Conservation (phyloP, 768 basidiomycete genomes). For the Russula compacta region DNA sequence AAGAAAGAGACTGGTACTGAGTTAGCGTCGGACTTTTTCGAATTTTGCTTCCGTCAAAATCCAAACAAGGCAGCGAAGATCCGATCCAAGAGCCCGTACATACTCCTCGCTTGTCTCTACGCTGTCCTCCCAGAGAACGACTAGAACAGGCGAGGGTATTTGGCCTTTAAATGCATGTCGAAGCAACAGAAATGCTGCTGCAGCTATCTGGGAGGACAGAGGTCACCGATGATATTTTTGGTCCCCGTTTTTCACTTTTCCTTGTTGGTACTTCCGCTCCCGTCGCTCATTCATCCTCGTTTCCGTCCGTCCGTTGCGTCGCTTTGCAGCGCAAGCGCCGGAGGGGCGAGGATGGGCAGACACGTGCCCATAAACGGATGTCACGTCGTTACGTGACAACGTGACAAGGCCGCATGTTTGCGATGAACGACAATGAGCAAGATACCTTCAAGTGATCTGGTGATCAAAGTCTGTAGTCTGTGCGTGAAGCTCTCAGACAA, state of each 20-base stretch:
- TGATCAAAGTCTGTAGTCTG: slow-evolving; percentile 7
- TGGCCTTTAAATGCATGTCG: not conserved
- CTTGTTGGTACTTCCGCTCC: not conserved
- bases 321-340: not conserved
- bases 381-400: slow-evolving; percentile 16
- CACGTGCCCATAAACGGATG: slow-evolving; percentile 13
- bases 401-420: slow-evolving; percentile 14
- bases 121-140: not conserved
- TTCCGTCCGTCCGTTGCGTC: not conserved
- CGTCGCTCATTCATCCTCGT: slow-evolving; percentile 3
- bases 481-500: slow-evolving; percentile 8
- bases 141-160: not conserved
- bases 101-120: not conserved
- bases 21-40: not conserved
- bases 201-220: not conserved
- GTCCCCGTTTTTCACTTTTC: not conserved
- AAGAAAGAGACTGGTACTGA: not conserved
- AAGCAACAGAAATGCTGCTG: not conserved
- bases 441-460: slow-evolving; percentile 13
- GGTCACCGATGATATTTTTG: not conserved
- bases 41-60: slow-evolving; percentile 8
- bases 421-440: slow-evolving; percentile 15
- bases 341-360: not conserved
- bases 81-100: not conserved
- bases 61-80: slow-evolving; percentile 13